Evolutionary conservation across 805 yeast genomes (phyloP).

Genomic region (Wickerhamiella azyma): DNA sequence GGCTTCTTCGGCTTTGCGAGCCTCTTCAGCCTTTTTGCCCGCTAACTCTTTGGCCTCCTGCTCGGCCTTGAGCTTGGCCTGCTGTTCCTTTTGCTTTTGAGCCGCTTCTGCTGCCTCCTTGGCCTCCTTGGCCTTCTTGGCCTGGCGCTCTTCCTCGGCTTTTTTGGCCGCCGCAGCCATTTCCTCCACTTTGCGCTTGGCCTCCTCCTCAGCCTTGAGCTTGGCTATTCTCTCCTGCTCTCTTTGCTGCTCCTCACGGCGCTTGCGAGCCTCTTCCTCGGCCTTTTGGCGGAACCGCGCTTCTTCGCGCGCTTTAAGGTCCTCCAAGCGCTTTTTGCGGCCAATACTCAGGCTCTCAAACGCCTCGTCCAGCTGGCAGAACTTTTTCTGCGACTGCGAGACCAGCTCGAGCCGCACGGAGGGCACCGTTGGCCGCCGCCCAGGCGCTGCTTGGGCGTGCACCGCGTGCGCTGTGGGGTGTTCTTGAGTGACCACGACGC

Average conservation of each 20-base stretch:
- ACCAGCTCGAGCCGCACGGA: background rate
- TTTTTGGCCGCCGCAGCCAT: constrained; percentile 8
- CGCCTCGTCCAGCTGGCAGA: background rate
- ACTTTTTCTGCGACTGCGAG: background rate
- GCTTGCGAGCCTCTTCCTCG: constrained; percentile 5
- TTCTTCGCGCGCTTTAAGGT: constrained; percentile 12
- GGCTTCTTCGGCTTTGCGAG: background rate
- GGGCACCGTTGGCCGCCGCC: background rate
- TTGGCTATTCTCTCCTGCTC: constrained; percentile 5
- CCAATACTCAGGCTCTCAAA: background rate
- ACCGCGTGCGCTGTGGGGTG: too few species aligned
- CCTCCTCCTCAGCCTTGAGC: constrained; percentile 11
- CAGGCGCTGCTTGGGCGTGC: background rate
- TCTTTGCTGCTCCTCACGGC: background rate
- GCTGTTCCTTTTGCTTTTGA: constrained; percentile 16
- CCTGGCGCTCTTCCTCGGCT: constrained; percentile 13
- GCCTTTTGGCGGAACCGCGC: constrained; percentile 3
- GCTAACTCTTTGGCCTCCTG: too few species aligned
- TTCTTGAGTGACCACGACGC: background rate
- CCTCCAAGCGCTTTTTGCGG: constrained; percentile 1
- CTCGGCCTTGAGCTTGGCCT: constrained; percentile 17
- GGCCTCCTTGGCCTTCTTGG: constrained; percentile 22
- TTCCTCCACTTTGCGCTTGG: constrained; percentile 9
- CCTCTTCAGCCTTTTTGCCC: constrained; percentile 13
- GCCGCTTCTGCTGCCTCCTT: constrained; percentile 9